These are phyloP conservation scores for Epichloe gansuensis DNA, from an alignment of 2,329 filamentous ascomycete species.

Conservation along the genomic window DNA sequence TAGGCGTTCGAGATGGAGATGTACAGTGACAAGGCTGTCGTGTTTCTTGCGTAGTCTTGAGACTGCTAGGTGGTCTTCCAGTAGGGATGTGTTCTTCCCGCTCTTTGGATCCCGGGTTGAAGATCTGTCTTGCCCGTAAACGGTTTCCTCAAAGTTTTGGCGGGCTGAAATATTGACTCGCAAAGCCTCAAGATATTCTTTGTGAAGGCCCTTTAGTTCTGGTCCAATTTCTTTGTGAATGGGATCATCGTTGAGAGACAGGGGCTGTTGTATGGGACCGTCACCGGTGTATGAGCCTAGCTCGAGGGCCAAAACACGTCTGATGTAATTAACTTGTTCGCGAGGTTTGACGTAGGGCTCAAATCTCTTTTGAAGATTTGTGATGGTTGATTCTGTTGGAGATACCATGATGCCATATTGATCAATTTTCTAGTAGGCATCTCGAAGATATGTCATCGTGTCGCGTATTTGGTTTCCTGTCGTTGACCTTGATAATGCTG, in stretches of 20 bases:
- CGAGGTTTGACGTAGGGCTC: constrained; percentile 42
- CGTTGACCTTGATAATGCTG: background rate
- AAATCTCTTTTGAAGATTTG: constrained; percentile 30
- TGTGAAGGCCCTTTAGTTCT: constrained; percentile 34
- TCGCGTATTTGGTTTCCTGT: too few relatives aligned
- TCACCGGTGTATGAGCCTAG: constrained; percentile 34
- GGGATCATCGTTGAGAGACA: constrained; percentile 34
- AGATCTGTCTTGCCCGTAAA: constrained; percentile 10
- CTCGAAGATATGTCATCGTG: background rate
- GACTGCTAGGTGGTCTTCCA: constrained; percentile 39
- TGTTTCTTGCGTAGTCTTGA: constrained; percentile 40
- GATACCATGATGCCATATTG: constrained; percentile 14
- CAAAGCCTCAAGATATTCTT: constrained; percentile 42
- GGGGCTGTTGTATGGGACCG: constrained; percentile 28
- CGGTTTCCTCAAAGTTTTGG: constrained; percentile 30
- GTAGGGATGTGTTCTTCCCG: constrained; percentile 11
- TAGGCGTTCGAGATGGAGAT: constrained; percentile 38
- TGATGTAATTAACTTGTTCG: constrained; percentile 43
- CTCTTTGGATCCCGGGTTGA: constrained; percentile 4
- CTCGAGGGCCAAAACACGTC: constrained; percentile 40
- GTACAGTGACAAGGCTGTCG: constrained; percentile 35
- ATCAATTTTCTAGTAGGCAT: background rate
- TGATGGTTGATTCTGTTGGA: constrained; percentile 17
- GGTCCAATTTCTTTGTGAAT: constrained; percentile 21
- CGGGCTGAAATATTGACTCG: constrained; percentile 38